These are phyloP conservation scores for Dactylellina leptospora DNA, from an alignment of 2,329 filamentous ascomycete species.

Conservation along the genomic window DNA sequence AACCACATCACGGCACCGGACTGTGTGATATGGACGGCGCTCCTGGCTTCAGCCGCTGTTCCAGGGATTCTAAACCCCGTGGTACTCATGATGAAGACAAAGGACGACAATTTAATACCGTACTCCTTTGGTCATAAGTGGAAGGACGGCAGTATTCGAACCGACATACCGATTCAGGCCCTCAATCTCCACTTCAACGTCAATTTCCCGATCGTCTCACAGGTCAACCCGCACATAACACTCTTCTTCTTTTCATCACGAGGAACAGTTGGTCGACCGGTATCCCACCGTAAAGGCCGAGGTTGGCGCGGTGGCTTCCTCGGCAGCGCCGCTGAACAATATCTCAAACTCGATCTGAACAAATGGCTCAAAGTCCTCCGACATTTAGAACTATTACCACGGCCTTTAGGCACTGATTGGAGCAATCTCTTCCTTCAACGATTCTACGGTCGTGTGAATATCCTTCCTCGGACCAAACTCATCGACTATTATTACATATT, in stretches of 20 bases:
- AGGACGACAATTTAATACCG: constrained; percentile 78
- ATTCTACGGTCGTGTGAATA: constrained; percentile 92
- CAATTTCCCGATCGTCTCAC: constrained; percentile 88
- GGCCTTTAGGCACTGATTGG: constrained; percentile 94
- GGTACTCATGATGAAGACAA: constrained; percentile 87
- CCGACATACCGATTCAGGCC: constrained; percentile 92
- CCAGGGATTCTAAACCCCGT: constrained; percentile 95
- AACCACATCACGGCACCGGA: constrained; percentile 96
- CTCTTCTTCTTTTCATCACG: constrained; percentile 98
- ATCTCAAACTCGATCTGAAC: constrained; percentile 92
- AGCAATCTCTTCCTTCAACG: constrained; percentile 94
- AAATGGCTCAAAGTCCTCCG: constrained; percentile 97
- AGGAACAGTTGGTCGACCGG: constrained; percentile 88
- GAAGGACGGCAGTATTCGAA: constrained; percentile 95
- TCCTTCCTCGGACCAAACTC: constrained; percentile 84
- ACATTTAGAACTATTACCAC: constrained; percentile 88
- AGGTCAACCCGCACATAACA: constrained; percentile 97
- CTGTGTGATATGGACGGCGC: constrained; percentile 98
- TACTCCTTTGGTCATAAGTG: constrained; percentile 99
- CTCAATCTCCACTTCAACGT: constrained; percentile 98
- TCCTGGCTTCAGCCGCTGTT: constrained; percentile 91
- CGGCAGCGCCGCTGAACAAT: constrained; percentile 89
- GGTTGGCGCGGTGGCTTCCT: constrained; percentile 97
- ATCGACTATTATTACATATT: constrained; percentile 88
- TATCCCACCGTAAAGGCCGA: constrained; percentile 89